phyloP scores from a whole-genome alignment of 2,329 filamentous ascomycete species.

The Alternaria brassicicola region DNA sequence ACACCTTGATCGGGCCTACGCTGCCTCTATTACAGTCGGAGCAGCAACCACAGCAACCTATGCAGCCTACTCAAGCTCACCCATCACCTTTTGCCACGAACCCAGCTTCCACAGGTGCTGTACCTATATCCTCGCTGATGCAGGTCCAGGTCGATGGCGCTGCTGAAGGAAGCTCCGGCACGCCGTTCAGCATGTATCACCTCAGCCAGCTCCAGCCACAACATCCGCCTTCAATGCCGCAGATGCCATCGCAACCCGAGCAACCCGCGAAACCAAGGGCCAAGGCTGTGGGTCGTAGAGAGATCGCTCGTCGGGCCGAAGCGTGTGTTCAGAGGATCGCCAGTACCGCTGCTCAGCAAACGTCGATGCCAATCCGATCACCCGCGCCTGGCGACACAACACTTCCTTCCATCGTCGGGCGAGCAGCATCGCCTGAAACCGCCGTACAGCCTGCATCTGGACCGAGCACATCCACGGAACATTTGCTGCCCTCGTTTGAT shows the following conservation, averaged over 20 bases:
- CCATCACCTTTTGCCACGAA: slow-evolving; percentile 6
- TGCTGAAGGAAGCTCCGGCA: slow-evolving; percentile 19
- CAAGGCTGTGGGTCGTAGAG: slow-evolving; percentile 65
- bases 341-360: slow-evolving; percentile 35
- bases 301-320: slow-evolving; percentile 65
- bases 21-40: slow-evolving; percentile 59
- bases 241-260: slow-evolving; percentile 27
- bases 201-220: slow-evolving; percentile 33
- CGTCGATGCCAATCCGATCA: slow-evolving; percentile 45
- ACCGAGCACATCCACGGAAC: slow-evolving; percentile 16
- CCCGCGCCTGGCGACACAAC: slow-evolving; percentile 27
- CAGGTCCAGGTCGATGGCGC: slow-evolving; percentile 42
- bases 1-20: slow-evolving; percentile 67
- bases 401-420: slow-evolving; percentile 18
- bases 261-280: slow-evolving; percentile 48
- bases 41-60: slow-evolving; percentile 32
- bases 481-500: slow-evolving; percentile 26
- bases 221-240: slow-evolving; percentile 18
- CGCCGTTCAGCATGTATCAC: slow-evolving; percentile 36
- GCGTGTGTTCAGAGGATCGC: slow-evolving; percentile 56
- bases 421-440: slow-evolving; percentile 30
- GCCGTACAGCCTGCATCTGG: background rate
- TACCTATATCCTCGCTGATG: slow-evolving; percentile 42
- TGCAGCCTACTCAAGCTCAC: slow-evolving; percentile 12
- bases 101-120: slow-evolving; percentile 17